Evolutionary conservation across 306 rosid genomes (phyloP), one percentile per base, ranked within the genome.

Genomic region (Fagus crenata): DNA sequence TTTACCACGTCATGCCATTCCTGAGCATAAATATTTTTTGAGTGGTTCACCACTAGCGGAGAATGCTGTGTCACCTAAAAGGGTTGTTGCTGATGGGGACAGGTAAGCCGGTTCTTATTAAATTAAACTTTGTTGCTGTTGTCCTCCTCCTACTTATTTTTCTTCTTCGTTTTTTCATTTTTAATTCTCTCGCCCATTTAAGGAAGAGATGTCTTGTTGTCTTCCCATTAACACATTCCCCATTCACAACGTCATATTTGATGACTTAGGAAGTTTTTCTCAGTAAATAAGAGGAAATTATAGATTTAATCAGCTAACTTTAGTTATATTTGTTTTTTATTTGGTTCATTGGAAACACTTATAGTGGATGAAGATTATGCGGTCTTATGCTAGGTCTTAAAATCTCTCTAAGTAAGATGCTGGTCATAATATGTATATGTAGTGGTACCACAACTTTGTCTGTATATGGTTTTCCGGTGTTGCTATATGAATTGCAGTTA

Each of bases 31-130:
- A 64, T 86, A 74, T n/a, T 87, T 83, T 86, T 56, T 59, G 39
- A 88, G 92, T 58, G 90, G 92, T 69, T 86, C 92, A 64, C 75
- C 85, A 69, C 78, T 88, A 28, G 84, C 85, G 15, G 97, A 91
- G 78, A 80, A 73, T 83, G 67, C 64, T 74, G 67, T 78, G 54
- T 87, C 84, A 67, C 81, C 88, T 42, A 90, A 82, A 81, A 92
- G 81, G 84, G 75, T 73, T 83, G 60, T 71, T 73, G 76, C 83
- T 9, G 88, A 92, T 7, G 90, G 85, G 69, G 93, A 92, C 72
- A 89, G 93, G 97, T 92, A 81, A 72, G 75, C 49, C 36, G 17
- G 7, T 64, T 84, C 67, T 72, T 82, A 18, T 3, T 31, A 31
- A 31, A 6, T 18, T 17, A 37, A 13, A 51, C 40, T 37, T 37